phyloP scores from a whole-genome alignment of 768 basidiomycete genomes.

The Favolaschia claudopus region DNA sequence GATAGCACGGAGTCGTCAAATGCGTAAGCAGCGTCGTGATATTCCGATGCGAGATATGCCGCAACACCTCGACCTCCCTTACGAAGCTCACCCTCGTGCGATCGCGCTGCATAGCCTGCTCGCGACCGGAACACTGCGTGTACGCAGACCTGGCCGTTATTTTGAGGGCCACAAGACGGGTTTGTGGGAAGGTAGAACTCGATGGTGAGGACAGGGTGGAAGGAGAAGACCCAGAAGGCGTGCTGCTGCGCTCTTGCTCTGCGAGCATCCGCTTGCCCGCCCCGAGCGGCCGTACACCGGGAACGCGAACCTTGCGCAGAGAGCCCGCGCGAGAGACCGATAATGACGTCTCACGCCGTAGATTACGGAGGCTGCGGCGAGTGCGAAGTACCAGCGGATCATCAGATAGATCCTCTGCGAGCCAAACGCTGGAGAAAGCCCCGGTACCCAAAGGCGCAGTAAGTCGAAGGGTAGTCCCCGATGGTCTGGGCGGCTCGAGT shows the following conservation, averaged over 20 bases:
- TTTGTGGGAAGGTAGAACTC: neutral
- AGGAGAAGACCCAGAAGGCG: neutral
- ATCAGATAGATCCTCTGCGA: constrained; percentile 62
- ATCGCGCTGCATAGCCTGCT: constrained; percentile 62
- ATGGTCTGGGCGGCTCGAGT: constrained; percentile 16
- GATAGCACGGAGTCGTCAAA: constrained; percentile 74
- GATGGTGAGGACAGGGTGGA: neutral
- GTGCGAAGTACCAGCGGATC: constrained; percentile 53
- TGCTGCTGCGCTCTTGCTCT: constrained; percentile 16
- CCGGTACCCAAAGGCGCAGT: constrained; percentile 69
- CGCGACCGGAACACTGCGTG: constrained; percentile 29
- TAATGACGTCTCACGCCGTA: constrained; percentile 35
- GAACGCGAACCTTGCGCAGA: constrained; percentile 22
- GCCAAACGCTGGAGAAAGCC: constrained; percentile 80
- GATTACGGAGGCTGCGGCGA: constrained; percentile 49
- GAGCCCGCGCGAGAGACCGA: constrained; percentile 22
- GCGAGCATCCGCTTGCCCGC: constrained; percentile 19
- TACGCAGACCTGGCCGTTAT: constrained; percentile 48
- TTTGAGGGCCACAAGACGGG: constrained; percentile 55
- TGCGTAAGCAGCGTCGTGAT: constrained; percentile 77
- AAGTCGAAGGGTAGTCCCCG: constrained; percentile 53
- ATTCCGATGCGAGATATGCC: constrained; percentile 84
- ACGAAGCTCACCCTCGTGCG: constrained; percentile 81
- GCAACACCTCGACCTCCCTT: constrained; percentile 84
- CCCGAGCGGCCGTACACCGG: constrained; percentile 24